Evolutionary conservation across 768 basidiomycete genomes (phyloP), one percentile per base, ranked within the genome.

Genomic region (Tricholomella constricta): DNA sequence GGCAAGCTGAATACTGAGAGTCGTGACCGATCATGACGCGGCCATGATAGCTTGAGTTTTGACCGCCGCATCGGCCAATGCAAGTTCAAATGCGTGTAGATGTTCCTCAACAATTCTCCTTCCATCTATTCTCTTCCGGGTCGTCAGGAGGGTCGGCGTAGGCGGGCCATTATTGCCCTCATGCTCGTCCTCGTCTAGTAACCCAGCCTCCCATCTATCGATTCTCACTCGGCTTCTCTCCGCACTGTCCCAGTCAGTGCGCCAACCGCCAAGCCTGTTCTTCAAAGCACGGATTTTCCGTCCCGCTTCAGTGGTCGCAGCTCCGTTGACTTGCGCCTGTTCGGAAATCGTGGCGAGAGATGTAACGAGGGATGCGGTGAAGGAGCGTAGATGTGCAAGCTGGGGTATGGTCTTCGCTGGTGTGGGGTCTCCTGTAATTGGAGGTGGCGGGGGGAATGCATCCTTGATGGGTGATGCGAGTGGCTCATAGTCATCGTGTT

Each of bases 261-360:
- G 79, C 86, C 89, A 90, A 19, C 83, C 88, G 6, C 85, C 86
- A 26, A 94, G 70, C 59, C 88, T 89, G 62, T 93, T 92, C 73
- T 89, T 91, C 56, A 93, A 70, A 12, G 89, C 88, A 44, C 92
- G 86, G 36, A 95, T 85, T 70, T 90, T 92, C 34, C 92, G 81
- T 41, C 90, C 91, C 0, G 91, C 88, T 52, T 95, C 92, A 1
- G 91, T 85, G 9, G 89, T 87, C 4, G 86, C 88, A 1, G 89
- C 93, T 9, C 86, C 84, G 62, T 92, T 91, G 45, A 93, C 90
- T 65, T 95, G 92, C 12, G 91, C 88, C 54, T 93, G 89, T 62
- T 95, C 92, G 22, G 88, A 91, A 58, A 94, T 83, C 29, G 84
- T 81, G 2, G 85, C 80, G 40, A 95, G 79, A 10, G 90, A 88